Conservation (phyloP, 148 eudicot species). For the Rhododendron ovatum region DNA sequence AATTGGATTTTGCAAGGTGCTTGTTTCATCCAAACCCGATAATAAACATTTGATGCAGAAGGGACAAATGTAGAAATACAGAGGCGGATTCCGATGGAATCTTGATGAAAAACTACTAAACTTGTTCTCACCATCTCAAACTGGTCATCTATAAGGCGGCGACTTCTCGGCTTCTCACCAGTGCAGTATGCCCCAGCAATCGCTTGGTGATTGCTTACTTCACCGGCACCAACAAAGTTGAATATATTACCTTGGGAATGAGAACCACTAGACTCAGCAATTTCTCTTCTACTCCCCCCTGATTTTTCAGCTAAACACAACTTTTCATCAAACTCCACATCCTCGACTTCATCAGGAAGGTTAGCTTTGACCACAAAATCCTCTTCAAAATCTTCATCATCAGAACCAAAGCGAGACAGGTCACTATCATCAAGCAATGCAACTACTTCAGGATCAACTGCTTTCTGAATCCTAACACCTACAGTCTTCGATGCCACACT, state of each 20-base stretch:
- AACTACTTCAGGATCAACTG: constrained; percentile 73
- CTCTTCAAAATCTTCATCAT: constrained; percentile 84
- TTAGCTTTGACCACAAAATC: constrained; percentile 84
- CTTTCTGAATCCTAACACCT: constrained; percentile 67
- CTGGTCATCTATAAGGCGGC: constrained; percentile 70
- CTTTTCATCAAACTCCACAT: constrained; percentile 26
- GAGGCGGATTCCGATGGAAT: not conserved
- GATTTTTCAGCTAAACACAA: constrained; percentile 22
- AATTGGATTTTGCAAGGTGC: not conserved
- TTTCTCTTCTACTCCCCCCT: constrained; percentile 13
- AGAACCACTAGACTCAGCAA: constrained; percentile 12
- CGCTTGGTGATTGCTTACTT: constrained; percentile 13
- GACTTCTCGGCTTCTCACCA: constrained; percentile 49
- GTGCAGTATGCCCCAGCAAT: constrained; percentile 2
- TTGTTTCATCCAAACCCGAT: not conserved
- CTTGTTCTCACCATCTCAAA: constrained; percentile 71
- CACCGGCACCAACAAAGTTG: constrained; percentile 4
- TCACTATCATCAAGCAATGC: constrained; percentile 69
- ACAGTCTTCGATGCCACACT: constrained; percentile 66
- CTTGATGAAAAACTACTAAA: not conserved
- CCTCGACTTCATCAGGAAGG: constrained; percentile 41
- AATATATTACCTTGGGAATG: constrained; percentile 8
- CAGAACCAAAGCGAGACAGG: constrained; percentile 63
- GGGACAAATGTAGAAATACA: not conserved
- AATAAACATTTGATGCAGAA: not conserved